Base-by-base conservation (phyloP, 495 filamentous ascomycete species). In the Penicillium canariense region DNA sequence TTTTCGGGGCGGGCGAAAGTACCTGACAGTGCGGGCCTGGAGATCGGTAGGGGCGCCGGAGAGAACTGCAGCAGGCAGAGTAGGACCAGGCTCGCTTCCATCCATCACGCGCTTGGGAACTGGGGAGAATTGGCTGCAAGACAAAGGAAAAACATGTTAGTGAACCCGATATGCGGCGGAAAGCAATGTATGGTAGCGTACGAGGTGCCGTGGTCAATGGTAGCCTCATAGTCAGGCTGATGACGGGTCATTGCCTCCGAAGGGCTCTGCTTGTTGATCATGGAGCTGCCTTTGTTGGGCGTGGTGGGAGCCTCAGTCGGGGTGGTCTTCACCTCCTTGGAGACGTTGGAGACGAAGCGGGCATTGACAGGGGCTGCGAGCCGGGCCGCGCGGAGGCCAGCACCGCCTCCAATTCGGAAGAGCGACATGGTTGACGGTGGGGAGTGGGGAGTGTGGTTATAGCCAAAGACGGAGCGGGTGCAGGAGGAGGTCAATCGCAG, bases 1-100 rank as follows among this genome's bases (percentile, higher is more conserved):
- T 22, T 7, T n/a, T 38, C 3, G 10, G 17, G 22, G 14, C 6
- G 14, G 8, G 34, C n/a, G 23, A 26, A 43, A 76, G 42, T 84
- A 96, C 92, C 92, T 87, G 66, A 96, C 94, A 57, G 90, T 94
- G 52, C 94, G 82, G 40, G 91, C 90, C 73, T 97, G 91, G 5
- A 97, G 79, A 61, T 97, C 95, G 30, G 91, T 84, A 22, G 94
- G 94, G 38, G 94, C 95, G 28, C 94, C 94, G 11, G 94, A 97
- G 22, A 97, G 77, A 38, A 93, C 83, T 49, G 89, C 91, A 31
- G 90, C 94, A 12, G 91, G 82, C 22, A 91, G 76, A 48, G 84
- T 69, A 8, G 84, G 82, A 28, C 80, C 83, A n/a, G 87, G 84
- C 71, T 96, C 91, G 68, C 88, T 94, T 60, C 91, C 92, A 70